Conservation (phyloP, 2,329 filamentous ascomycete species). For the Paracorniculantispora psalliotae region DNA sequence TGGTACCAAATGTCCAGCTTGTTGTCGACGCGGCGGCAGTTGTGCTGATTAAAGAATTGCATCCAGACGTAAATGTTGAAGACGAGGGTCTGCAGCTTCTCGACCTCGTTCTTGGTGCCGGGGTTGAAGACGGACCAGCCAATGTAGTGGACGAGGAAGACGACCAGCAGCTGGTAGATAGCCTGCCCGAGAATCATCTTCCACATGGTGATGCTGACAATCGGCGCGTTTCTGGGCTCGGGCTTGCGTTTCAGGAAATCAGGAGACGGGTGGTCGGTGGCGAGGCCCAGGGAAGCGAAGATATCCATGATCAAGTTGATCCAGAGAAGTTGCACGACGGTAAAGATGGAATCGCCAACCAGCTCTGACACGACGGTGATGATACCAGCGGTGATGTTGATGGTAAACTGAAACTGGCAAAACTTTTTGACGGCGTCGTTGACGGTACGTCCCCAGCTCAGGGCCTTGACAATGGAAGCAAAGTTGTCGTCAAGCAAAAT, state of each 20-base stretch:
- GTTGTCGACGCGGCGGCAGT: constrained; percentile 75
- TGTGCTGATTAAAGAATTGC: constrained; percentile 84
- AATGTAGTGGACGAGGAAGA: constrained; percentile 59
- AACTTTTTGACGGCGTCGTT: constrained; percentile 63
- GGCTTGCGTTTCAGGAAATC: constrained; percentile 30
- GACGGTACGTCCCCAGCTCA: constrained; percentile 59
- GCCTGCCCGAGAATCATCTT: constrained; percentile 77
- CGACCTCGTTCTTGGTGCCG: not conserved
- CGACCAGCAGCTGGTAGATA: constrained; percentile 61
- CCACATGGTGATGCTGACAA: constrained; percentile 70
- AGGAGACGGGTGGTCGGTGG: constrained; percentile 33
- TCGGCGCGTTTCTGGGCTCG: constrained; percentile 24
- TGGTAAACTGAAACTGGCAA: constrained; percentile 51
- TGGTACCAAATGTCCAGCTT: constrained; percentile 75
- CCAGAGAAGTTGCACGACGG: constrained; percentile 55
- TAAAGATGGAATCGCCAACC: constrained; percentile 47
- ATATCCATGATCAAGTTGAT: constrained; percentile 59
- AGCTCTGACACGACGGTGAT: constrained; percentile 54
- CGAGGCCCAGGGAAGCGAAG: constrained; percentile 48
- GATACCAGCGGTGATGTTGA: constrained; percentile 57
- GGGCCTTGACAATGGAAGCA: constrained; percentile 56
- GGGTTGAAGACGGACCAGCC: constrained; percentile 44
- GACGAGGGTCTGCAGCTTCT: constrained; percentile 60
- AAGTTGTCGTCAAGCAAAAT: constrained; percentile 62
- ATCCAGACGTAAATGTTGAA: constrained; percentile 89